These are phyloP conservation scores for Myxozyma nipponensis DNA, from an alignment of 805 yeast genomes.

Conservation along the genomic window DNA sequence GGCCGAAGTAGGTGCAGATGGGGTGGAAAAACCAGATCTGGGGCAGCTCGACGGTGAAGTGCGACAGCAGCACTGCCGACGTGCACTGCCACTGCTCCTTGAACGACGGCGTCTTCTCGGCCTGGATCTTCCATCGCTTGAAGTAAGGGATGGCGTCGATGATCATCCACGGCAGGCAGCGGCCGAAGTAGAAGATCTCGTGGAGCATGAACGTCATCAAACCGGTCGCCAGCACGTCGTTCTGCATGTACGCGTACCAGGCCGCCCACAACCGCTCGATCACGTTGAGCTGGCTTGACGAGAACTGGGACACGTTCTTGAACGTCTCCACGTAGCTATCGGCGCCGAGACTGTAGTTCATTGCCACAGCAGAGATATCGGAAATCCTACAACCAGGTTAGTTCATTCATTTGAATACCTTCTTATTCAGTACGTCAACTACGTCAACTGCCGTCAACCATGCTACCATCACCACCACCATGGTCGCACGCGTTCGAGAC, in stretches of 20 bases:
- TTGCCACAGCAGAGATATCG: background rate
- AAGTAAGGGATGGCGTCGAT: conserved; percentile 83
- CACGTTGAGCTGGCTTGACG: conserved; percentile 44
- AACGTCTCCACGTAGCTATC: conserved; percentile 17
- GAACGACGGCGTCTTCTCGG: conserved; percentile 70
- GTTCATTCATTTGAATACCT: too few relatives aligned
- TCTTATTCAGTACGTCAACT: too few relatives aligned
- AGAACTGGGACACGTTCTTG: conserved; percentile 28
- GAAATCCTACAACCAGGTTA: background rate
- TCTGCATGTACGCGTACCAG: conserved; percentile 78
- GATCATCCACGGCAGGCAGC: conserved; percentile 89
- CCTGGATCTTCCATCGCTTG: conserved; percentile 84
- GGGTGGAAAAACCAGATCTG: conserved; percentile 99
- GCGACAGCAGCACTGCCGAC: conserved; percentile 77
- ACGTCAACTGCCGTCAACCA: too few relatives aligned
- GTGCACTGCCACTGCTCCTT: conserved; percentile 92
- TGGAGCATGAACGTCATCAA: conserved; percentile 75
- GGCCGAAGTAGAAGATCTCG: conserved; percentile 85
- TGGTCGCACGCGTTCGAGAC: too few relatives aligned
- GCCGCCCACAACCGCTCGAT: conserved; percentile 82
- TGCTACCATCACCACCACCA: too few relatives aligned
- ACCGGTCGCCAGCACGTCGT: conserved; percentile 80
- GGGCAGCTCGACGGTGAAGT: conserved; percentile 87
- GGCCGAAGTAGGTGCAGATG: conserved; percentile 74
- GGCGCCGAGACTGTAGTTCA: conserved; percentile 12